Percentiles rank a stretch among this genome's conserved stretches.
phyloP scores from a whole-genome alignment of 345 rosid genomes.

The Citrus sp. region DNA sequence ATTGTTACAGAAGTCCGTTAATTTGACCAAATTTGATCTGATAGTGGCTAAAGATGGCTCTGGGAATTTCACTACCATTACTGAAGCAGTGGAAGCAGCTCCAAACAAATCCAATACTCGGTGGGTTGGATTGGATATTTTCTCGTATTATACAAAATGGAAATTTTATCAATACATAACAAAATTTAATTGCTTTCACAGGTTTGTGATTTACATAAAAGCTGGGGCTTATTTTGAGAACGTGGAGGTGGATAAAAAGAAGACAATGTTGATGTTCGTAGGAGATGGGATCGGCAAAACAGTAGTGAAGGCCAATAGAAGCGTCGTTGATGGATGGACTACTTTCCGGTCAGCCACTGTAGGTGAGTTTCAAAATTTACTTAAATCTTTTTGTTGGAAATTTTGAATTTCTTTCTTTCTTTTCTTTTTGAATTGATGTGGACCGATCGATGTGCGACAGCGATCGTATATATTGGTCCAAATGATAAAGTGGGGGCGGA shows the following conservation, averaged over 20 bases:
- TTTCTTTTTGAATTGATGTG: not conserved
- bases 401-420: not conserved
- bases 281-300: conserved; percentile 92
- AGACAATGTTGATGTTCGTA: conserved; percentile 59
- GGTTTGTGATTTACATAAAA: conserved; percentile 82
- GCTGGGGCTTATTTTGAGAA: conserved; percentile 69
- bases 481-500: not conserved
- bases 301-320: conserved; percentile 55
- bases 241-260: conserved; percentile 61
- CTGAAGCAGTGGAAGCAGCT: conserved; percentile 65
- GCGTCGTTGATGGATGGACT: conserved; percentile 62
- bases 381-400: not conserved
- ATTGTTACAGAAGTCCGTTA: conserved; percentile 36
- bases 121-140: conserved; percentile 20
- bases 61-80: conserved; percentile 59
- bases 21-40: conserved; percentile 38
- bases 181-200: conserved; percentile 6
- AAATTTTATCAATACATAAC: not conserved
- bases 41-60: conserved; percentile 72
- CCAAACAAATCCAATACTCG: conserved; percentile 68
- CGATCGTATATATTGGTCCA: not conserved
- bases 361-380: conserved; percentile 41
- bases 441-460: not conserved
- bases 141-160: not conserved
- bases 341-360: conserved; percentile 88